A percentile compares a stretch with the other conserved stretches of the same genome.
These are phyloP conservation scores for Helminthosporium solani DNA, from an alignment of 2,329 filamentous ascomycete species.

Conservation along the genomic window DNA sequence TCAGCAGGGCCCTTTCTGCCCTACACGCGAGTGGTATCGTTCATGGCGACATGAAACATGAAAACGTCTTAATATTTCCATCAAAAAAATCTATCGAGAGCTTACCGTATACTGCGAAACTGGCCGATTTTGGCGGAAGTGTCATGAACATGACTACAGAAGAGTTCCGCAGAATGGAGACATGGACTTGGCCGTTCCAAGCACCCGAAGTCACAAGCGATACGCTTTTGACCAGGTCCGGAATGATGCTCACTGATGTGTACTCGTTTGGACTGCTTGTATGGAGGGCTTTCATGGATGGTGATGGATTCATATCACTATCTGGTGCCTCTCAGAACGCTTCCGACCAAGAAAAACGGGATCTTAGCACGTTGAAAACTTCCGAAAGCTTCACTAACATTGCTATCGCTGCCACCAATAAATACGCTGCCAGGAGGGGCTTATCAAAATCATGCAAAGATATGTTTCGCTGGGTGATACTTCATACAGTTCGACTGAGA, in stretches of 20 bases:
- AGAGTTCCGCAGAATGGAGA: conserved; percentile 3
- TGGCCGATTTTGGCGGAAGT: conserved; percentile 12
- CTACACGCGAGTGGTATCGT: conserved; percentile 12
- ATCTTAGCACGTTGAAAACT: conserved; percentile 1
- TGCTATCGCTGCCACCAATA: neutral
- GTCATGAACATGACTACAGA: conserved; percentile 10
- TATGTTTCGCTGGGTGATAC: conserved; percentile 1
- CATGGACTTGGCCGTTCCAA: conserved; percentile 9
- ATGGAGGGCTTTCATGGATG: conserved; percentile 10
- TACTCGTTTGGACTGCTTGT: conserved; percentile 13
- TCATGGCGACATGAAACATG: conserved; percentile 15
- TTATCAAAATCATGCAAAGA: neutral
- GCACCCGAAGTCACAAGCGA: conserved; percentile 8
- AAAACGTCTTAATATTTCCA: conserved; percentile 14
- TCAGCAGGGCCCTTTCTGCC: conserved; percentile 5
- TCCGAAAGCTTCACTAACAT: conserved; percentile 1
- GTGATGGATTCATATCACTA: conserved; percentile 7
- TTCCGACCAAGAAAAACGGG: conserved; percentile 2
- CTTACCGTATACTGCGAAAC: conserved; percentile 9
- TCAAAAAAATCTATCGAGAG: neutral
- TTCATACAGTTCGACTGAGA: conserved; percentile 3
- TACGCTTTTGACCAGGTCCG: conserved; percentile 2
- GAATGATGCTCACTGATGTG: conserved; percentile 10
- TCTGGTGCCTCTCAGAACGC: conserved; percentile 3
- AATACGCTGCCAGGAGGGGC: neutral